Conservation (phyloP, 768 basidiomycete species). For the Hebeloma cylindrosporum region DNA sequence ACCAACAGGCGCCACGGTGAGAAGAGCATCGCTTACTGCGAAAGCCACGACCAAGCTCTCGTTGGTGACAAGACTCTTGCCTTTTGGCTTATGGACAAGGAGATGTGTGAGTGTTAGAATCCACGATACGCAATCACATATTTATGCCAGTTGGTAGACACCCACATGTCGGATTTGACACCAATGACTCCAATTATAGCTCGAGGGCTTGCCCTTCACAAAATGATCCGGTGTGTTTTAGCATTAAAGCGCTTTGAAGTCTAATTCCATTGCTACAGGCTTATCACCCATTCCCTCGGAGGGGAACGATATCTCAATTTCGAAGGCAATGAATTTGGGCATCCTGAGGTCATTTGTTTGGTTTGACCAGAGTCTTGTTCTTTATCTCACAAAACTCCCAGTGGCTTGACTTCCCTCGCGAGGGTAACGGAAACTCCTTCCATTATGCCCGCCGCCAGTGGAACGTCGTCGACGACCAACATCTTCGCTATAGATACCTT, state of each 20-base stretch:
- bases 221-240: conserved; percentile 84
- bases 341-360: conserved; percentile 75
- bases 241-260: neutral
- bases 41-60: conserved; percentile 97
- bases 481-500: conserved; percentile 91
- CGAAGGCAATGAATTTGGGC: conserved; percentile 97
- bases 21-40: conserved; percentile 89
- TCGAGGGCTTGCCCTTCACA: conserved; percentile 90
- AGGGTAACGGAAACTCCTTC: conserved; percentile 94
- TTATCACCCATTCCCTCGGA: conserved; percentile 89
- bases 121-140: neutral
- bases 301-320: conserved; percentile 99
- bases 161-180: conserved; percentile 89
- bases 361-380: neutral
- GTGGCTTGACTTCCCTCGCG: conserved; percentile 99
- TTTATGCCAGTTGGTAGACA: conserved; percentile 49
- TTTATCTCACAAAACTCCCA: conserved; percentile 27
- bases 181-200: conserved; percentile 83
- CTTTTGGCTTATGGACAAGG: conserved; percentile 99
- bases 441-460: conserved; percentile 97
- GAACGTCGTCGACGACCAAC: conserved; percentile 84
- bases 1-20: conserved; percentile 88
- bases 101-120: conserved; percentile 79
- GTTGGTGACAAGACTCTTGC: conserved; percentile 99
- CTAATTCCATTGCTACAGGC: conserved; percentile 39